A percentile compares a stretch with the other conserved stretches of the same genome.
These are phyloP conservation scores for Cladophialophora chaetospira DNA, from an alignment of 2,329 filamentous ascomycete species.

Conservation along the genomic window DNA sequence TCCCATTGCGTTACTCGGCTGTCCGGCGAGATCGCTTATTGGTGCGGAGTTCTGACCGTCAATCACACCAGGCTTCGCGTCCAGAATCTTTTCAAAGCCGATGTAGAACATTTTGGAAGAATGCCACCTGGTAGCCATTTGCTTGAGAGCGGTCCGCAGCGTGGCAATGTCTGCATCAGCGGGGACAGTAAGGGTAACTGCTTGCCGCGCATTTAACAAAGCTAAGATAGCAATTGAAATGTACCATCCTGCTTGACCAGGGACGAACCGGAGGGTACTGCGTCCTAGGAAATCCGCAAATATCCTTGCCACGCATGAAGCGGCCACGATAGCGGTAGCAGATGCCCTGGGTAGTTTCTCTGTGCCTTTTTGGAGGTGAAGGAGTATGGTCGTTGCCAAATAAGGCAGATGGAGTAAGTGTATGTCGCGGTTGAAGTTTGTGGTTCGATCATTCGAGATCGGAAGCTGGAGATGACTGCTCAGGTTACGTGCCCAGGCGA, in stretches of 20 bases:
- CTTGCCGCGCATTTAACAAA: constrained; percentile 42
- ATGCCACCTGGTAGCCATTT: constrained; percentile 42
- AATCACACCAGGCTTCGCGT: background rate
- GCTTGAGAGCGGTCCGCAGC: constrained; percentile 37
- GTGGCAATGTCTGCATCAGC: constrained; percentile 41
- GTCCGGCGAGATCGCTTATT: background rate
- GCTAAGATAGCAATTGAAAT: constrained; percentile 46
- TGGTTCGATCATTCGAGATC: constrained; percentile 36
- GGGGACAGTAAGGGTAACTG: constrained; percentile 33
- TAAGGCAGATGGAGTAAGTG: constrained; percentile 48
- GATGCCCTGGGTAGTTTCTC: constrained; percentile 3
- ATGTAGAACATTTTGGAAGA: constrained; percentile 40
- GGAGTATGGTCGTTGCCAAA: constrained; percentile 27
- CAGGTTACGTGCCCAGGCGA: constrained; percentile 40
- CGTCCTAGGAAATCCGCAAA: constrained; percentile 44
- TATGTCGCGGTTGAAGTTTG: constrained; percentile 44
- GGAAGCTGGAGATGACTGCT: constrained; percentile 40
- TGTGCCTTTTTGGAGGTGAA: background rate
- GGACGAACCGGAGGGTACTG: constrained; percentile 44
- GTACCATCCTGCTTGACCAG: constrained; percentile 49
- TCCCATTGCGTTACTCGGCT: background rate
- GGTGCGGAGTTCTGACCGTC: background rate
- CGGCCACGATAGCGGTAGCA: constrained; percentile 32
- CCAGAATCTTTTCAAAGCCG: constrained; percentile 32
- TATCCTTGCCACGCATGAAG: constrained; percentile 44